Evolutionary conservation across 164 flowering plant species (phyloP).

Genomic region (Vitis amurensis): DNA sequence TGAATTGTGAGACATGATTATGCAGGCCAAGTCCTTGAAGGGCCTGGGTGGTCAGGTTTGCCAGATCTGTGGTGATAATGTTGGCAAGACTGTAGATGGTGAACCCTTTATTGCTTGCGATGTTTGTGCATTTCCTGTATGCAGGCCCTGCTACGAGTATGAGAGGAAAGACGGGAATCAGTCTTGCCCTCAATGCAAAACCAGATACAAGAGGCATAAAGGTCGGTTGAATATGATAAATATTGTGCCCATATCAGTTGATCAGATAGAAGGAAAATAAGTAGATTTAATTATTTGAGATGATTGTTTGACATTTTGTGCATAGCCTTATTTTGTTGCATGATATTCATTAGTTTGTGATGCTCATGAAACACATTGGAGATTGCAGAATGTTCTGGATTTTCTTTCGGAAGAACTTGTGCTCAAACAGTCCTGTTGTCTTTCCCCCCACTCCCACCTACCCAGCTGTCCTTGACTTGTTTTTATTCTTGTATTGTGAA

Average conservation of each 20-base stretch:
- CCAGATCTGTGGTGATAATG: slow-evolving; percentile 70
- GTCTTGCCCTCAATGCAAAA: slow-evolving; percentile 80
- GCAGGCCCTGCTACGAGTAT: slow-evolving; percentile 77
- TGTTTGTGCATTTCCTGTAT: slow-evolving; percentile 73
- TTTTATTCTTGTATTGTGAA: too few species aligned
- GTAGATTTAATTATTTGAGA: too few species aligned
- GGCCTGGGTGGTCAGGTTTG: slow-evolving; percentile 51
- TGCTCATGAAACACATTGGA: too few species aligned
- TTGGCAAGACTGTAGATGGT: slow-evolving; percentile 50
- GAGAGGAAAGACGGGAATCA: slow-evolving; percentile 80
- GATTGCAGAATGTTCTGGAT: too few species aligned
- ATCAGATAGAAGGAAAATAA: too few species aligned
- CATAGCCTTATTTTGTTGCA: too few species aligned
- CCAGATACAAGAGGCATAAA: slow-evolving; percentile 70
- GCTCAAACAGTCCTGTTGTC: too few species aligned
- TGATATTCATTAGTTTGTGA: too few species aligned
- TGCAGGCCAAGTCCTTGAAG: slow-evolving; percentile 48
- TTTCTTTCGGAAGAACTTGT: too few species aligned
- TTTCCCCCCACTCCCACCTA: background rate
- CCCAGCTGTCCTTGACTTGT: too few species aligned
- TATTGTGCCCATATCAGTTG: background rate
- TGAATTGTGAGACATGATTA: slow-evolving; percentile 1
- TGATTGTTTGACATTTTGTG: too few species aligned
- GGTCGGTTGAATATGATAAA: slow-evolving; percentile 28
- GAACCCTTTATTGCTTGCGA: slow-evolving; percentile 65